Evolutionary conservation across 1,284 basidiomycete genomes (phyloP).

Genomic region (Pyrrhoderma noxium): DNA sequence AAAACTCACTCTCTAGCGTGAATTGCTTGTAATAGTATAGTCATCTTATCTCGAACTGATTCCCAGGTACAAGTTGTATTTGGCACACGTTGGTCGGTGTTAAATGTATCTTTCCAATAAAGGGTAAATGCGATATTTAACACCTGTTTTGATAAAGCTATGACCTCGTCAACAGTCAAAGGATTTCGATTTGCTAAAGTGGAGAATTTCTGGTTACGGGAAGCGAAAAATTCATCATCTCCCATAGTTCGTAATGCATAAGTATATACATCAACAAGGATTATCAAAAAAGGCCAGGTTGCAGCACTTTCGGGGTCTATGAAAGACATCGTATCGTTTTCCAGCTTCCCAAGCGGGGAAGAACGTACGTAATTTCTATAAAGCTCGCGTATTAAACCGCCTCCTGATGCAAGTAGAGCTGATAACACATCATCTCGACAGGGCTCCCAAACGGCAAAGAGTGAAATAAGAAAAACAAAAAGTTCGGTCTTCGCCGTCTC

Average conservation of each 20-base stretch:
- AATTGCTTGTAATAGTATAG: constrained; percentile 69
- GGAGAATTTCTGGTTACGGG: constrained; percentile 21
- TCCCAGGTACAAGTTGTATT: constrained; percentile 49
- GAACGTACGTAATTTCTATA: constrained; percentile 64
- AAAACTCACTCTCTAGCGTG: constrained; percentile 76
- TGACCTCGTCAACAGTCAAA: constrained; percentile 78
- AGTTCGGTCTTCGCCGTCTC: constrained; percentile 34
- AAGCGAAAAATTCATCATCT: constrained; percentile 92
- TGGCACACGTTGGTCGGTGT: constrained; percentile 23
- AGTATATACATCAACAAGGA: constrained; percentile 80
- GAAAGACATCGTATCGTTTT: constrained; percentile 30
- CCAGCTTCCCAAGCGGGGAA: constrained; percentile 43
- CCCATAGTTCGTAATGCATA: constrained; percentile 87
- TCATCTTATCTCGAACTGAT: constrained; percentile 62
- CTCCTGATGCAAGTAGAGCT: constrained; percentile 43
- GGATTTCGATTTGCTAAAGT: constrained; percentile 51
- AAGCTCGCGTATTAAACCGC: constrained; percentile 59
- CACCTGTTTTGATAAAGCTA: constrained; percentile 58
- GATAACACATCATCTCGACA: constrained; percentile 47
- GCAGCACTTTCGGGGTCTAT: constrained; percentile 39
- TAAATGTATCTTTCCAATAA: constrained; percentile 57
- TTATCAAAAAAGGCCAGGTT: constrained; percentile 63
- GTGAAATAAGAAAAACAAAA: constrained; percentile 47
- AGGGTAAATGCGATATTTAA: constrained; percentile 76
- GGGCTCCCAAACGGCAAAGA: constrained; percentile 53